Base-by-base conservation (phyloP, 768 basidiomycete genomes). In the Clavulina sp. region DNA sequence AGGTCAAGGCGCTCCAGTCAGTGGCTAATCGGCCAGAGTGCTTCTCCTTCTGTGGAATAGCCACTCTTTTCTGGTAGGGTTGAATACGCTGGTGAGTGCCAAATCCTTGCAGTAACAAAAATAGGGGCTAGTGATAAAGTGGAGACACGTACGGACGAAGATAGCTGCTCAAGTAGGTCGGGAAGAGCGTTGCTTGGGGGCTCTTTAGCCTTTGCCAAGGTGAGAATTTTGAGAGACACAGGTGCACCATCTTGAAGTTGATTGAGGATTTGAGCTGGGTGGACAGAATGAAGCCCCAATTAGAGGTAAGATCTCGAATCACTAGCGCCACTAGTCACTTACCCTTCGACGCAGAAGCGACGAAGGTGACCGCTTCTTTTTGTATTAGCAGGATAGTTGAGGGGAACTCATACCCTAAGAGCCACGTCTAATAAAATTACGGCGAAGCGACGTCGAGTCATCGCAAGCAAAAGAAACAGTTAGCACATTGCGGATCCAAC, bases 291-390 rank as follows among this genome's bases (percentile, higher is more conserved):
- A 13, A 52, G 57, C 41, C 30, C 54, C 16, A 38, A n/a, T 23
- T 24, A 50, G 51, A 26, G 34, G 40, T 51, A 46, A 46, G 26
- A 46, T 9, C 9, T 16, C 43, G 43, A 26, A 9, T 38, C 19
- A 19, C 19, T 19, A 19, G 34, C 9, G n/a, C n/a, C n/a, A n/a
- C n/a, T n/a, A n/a, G 43, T 9, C 13, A 13, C 66, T 55, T 55
- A 88, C 91, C 84, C 76, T 96, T 93, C 19, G 81, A 84, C 1
- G 84, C 74, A 23, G 88, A 92, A 56, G 86, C 91, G 26, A 95
- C 68, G 36, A 96, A 81, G 31, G 70, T 69, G 19, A 97, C 67
- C 60, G 76, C 83, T 50, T 80, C 70, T 60, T 81, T 81, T 52
- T 80, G 74, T 60, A 97, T 84, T 19, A 96, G 69, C 53, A 92